phyloP scores from a whole-genome alignment of 176 grass and related monocot genomes.

The Leersia perrieri region DNA sequence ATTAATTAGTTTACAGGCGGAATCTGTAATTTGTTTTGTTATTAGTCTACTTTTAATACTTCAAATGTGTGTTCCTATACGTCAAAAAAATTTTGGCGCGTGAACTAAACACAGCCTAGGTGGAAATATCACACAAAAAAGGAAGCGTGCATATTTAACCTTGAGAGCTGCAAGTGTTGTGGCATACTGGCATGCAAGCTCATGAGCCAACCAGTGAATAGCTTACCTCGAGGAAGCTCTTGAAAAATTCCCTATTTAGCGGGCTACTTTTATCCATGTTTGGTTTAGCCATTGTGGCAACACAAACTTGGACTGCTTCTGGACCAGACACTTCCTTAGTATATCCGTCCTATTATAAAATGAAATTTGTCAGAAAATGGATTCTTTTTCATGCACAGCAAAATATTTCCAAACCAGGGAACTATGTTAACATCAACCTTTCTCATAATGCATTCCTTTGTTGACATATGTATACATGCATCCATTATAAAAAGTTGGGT shows the following conservation, averaged over 20 bases:
- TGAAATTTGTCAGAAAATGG: not conserved
- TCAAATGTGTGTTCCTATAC: too few relatives aligned
- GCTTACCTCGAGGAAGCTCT: slow-evolving; percentile 68
- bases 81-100: too few relatives aligned
- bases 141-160: not conserved
- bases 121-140: not conserved
- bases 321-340: slow-evolving; percentile 69
- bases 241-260: slow-evolving; percentile 61
- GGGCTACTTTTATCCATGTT: slow-evolving; percentile 47
- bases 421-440: not conserved
- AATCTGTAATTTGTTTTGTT: too few relatives aligned
- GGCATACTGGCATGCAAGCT: not conserved
- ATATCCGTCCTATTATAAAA: slow-evolving; percentile 68
- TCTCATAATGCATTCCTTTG: not conserved
- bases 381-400: not conserved
- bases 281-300: slow-evolving; percentile 65
- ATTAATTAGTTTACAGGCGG: too few relatives aligned
- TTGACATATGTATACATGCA: not conserved
- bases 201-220: not conserved
- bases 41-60: too few relatives aligned
- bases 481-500: not conserved
- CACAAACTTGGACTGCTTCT: slow-evolving; percentile 54
- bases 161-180: not conserved
- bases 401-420: not conserved
- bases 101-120: too few relatives aligned